Conservation (phyloP, 1,284 basidiomycete genomes). For the Naganishia sp. region DNA sequence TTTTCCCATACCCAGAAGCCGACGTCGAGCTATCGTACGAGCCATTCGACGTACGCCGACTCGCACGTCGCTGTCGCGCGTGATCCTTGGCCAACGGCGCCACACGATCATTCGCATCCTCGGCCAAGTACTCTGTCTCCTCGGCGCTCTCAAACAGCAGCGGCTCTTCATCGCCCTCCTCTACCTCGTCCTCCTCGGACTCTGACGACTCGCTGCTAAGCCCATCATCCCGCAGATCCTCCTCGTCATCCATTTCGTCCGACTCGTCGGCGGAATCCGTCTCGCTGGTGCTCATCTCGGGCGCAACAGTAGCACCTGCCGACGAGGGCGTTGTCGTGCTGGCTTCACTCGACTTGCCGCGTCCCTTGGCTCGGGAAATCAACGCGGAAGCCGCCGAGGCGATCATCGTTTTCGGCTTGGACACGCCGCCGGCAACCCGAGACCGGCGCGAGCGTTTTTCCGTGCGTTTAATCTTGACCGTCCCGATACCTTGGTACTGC, state of each 20-base stretch:
- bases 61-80: not conserved
- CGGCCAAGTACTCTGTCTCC: conserved; percentile 9
- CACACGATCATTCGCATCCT: conserved; percentile 20
- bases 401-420: conserved; percentile 17
- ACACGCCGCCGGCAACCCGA: not conserved
- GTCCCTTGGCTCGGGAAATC: conserved; percentile 15
- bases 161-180: conserved; percentile 4
- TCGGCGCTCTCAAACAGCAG: conserved; percentile 8
- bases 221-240: conserved; percentile 71
- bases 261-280: conserved; percentile 29
- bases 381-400: conserved; percentile 13
- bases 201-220: conserved; percentile 63
- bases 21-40: conserved; percentile 3
- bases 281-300: conserved; percentile 19
- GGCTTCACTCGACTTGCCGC: not conserved
- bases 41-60: not conserved
- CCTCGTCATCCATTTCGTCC: conserved; percentile 54
- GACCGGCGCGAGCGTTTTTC: conserved; percentile 6
- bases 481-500: conserved; percentile 86
- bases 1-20: not conserved
- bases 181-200: conserved; percentile 52
- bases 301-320: conserved; percentile 7
- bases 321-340: not conserved
- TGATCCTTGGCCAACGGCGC: conserved; percentile 10
- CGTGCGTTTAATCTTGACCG: conserved; percentile 56